Conservation (phyloP, 2,329 filamentous ascomycete species). For the Calonectria multiphialidica region DNA sequence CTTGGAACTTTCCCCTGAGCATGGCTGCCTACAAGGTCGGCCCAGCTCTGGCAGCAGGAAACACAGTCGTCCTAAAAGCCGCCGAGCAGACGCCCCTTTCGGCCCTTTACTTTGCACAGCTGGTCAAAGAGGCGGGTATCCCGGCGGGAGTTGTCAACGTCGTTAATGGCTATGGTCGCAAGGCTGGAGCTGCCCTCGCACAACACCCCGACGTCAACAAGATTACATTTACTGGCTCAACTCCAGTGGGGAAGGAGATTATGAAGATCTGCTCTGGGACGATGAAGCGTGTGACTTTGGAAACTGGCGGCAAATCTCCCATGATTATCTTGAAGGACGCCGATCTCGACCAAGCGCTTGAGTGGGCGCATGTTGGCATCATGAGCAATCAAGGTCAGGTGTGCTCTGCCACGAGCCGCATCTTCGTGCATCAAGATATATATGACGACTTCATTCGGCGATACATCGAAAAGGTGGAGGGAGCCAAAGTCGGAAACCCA, state of each 20-base stretch:
- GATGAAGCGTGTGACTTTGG: conserved; percentile 74
- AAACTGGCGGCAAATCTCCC: conserved; percentile 76
- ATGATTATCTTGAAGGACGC: conserved; percentile 75
- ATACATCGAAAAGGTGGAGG: neutral
- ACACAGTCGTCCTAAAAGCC: conserved; percentile 73
- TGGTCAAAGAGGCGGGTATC: conserved; percentile 81
- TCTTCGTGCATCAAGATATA: conserved; percentile 72
- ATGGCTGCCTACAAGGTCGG: conserved; percentile 77
- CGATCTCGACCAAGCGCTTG: conserved; percentile 76
- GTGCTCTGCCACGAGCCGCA: conserved; percentile 73
- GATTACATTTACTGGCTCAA: conserved; percentile 84
- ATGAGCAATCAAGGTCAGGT: conserved; percentile 74
- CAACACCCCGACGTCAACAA: conserved; percentile 79
- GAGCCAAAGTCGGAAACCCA: conserved; percentile 70
- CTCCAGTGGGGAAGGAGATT: conserved; percentile 77
- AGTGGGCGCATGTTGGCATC: conserved; percentile 63
- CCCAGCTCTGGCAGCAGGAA: conserved; percentile 75
- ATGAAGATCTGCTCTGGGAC: conserved; percentile 73
- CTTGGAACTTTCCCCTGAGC: conserved; percentile 74
- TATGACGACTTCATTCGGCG: conserved; percentile 68
- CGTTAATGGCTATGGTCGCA: conserved; percentile 76
- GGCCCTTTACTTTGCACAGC: conserved; percentile 72
- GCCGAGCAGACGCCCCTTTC: conserved; percentile 77
- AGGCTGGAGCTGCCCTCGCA: conserved; percentile 76
- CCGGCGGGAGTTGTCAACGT: conserved; percentile 84